phyloP scores from a whole-genome alignment of 352 stramenopile genomes.

The Bremia lactucae region DNA sequence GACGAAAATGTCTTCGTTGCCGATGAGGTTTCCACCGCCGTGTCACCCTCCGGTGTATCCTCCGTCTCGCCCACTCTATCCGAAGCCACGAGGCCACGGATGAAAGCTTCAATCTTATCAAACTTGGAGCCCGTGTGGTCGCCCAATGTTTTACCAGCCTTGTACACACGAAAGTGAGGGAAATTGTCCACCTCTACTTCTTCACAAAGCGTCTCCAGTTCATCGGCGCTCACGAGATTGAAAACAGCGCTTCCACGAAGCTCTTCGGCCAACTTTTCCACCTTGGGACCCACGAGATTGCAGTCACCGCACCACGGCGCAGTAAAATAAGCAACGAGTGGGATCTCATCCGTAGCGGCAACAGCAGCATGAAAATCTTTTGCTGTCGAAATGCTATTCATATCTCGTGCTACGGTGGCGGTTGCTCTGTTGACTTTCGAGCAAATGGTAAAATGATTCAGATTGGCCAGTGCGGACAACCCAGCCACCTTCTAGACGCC shows the following conservation, averaged over 20 bases:
- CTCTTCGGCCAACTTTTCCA: slow-evolving; percentile 42
- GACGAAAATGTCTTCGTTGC: not conserved
- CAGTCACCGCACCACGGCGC: slow-evolving; percentile 58
- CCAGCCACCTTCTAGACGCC: no score
- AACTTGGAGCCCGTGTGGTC: slow-evolving; percentile 63
- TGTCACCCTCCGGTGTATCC: slow-evolving; percentile 10
- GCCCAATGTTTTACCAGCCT: slow-evolving; percentile 36
- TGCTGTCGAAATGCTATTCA: slow-evolving; percentile 25
- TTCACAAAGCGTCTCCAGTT: slow-evolving; percentile 54
- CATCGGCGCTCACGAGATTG: slow-evolving; percentile 36
- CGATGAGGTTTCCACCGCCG: not conserved
- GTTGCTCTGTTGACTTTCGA: no score
- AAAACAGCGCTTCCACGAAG: slow-evolving; percentile 21
- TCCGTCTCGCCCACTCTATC: slow-evolving; percentile 6
- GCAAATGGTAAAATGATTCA: no score
- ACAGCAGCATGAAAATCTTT: slow-evolving; percentile 35
- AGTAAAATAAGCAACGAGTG: slow-evolving; percentile 41
- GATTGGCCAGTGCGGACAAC: no score
- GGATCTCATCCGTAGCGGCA: slow-evolving; percentile 16
- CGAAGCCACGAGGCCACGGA: slow-evolving; percentile 12
- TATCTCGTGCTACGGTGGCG: no score
- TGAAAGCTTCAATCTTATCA: slow-evolving; percentile 46
- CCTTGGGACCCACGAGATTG: slow-evolving; percentile 45
- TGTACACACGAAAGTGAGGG: slow-evolving; percentile 72
- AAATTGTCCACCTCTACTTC: slow-evolving; percentile 69